Conservation (phyloP, 163 green algal genomes). For the Scenedesmus sp. region DNA sequence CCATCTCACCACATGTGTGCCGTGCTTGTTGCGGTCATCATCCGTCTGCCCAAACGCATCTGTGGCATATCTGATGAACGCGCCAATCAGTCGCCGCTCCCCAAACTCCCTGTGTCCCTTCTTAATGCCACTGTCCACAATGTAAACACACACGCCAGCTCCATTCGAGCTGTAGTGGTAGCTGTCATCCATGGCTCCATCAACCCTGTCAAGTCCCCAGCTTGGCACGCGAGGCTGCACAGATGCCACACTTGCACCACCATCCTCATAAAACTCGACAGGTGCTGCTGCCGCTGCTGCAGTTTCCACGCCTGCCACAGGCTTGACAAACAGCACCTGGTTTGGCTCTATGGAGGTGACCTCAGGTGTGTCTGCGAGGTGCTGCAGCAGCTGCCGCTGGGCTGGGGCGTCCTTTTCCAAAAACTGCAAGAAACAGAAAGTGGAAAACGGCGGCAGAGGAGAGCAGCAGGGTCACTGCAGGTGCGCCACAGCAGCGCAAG, state of each 20-base stretch:
- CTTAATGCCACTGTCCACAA: background rate
- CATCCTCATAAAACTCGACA: background rate
- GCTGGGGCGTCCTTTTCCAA: background rate
- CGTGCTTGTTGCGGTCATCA: background rate
- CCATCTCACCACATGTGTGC: slow-evolving; percentile 1
- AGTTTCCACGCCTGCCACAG: background rate
- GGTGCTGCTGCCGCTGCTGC: background rate
- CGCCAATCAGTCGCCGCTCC: background rate
- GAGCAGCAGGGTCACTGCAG: background rate
- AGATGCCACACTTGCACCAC: background rate
- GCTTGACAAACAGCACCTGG: background rate
- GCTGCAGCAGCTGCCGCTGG: background rate
- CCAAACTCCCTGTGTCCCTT: slow-evolving; percentile 14
- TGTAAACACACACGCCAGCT: background rate
- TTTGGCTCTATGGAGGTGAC: background rate
- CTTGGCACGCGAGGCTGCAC: background rate
- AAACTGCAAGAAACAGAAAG: background rate
- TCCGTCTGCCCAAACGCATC: slow-evolving; percentile 7
- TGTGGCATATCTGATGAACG: background rate
- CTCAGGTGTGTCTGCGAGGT: background rate
- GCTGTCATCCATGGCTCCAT: background rate
- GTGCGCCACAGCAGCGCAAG: no score
- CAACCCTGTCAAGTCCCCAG: slow-evolving; percentile 11
- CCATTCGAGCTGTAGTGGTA: background rate
- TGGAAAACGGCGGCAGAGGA: background rate